Percentiles rank a stretch among this genome's conserved stretches.
phyloP scores from a whole-genome alignment of 1,284 basidiomycete species.

The Boletellus dicymbophilus region DNA sequence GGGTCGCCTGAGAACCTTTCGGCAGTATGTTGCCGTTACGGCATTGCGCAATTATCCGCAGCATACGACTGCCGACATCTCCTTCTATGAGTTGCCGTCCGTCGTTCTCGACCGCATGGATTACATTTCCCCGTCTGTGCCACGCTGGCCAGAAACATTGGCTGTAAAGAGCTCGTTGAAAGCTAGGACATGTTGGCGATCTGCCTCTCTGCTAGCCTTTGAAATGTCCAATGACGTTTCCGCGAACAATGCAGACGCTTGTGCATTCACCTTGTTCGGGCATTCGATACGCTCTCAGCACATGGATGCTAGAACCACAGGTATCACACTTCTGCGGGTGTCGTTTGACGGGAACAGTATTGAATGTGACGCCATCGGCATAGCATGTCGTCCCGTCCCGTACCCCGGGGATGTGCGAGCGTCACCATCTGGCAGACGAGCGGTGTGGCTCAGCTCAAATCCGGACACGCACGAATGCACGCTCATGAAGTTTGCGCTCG shows the following conservation, averaged over 20 bases:
- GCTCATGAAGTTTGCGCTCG: constrained; percentile 22
- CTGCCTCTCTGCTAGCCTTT: constrained; percentile 2
- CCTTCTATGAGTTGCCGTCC: constrained; percentile 22
- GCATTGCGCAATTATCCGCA: background rate
- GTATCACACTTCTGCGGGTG: constrained; percentile 14
- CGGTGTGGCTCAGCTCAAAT: constrained; percentile 22
- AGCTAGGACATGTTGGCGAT: constrained; percentile 19
- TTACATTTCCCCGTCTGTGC: background rate
- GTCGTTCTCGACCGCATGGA: constrained; percentile 10
- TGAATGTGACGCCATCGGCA: background rate
- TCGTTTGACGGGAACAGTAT: constrained; percentile 16
- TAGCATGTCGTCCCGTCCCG: constrained; percentile 13
- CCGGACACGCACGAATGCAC: constrained; percentile 13
- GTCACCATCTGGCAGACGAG: constrained; percentile 24
- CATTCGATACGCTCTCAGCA: background rate
- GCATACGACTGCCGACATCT: constrained; percentile 7
- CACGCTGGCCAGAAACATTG: constrained; percentile 19
- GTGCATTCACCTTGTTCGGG: constrained; percentile 21
- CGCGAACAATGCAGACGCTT: constrained; percentile 1
- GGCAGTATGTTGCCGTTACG: constrained; percentile 10
- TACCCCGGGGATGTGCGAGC: constrained; percentile 17
- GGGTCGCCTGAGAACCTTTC: constrained; percentile 16
- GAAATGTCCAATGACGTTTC: constrained; percentile 19
- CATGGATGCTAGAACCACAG: background rate
- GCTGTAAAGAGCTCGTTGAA: constrained; percentile 5